Evolutionary conservation across 2,329 filamentous ascomycete genomes (phyloP).

Genomic region (Ceratocystis papillata): DNA sequence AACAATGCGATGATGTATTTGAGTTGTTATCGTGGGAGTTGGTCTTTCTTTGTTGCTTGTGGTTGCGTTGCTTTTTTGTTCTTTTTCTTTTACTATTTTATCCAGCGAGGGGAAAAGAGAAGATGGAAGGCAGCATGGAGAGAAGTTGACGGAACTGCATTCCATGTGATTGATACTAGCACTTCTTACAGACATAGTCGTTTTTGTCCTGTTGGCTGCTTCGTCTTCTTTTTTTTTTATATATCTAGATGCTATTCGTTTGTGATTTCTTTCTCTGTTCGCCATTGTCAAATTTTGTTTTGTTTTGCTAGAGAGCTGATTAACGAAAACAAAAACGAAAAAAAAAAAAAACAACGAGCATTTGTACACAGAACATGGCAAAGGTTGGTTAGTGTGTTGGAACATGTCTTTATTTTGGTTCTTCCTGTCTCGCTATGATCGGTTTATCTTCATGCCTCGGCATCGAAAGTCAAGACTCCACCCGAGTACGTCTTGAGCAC

Average conservation of each 20-base stretch:
- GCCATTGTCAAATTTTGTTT: neutral
- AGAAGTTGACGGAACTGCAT: neutral
- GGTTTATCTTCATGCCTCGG: neutral
- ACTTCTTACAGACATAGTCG: neutral
- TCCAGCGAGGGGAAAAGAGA: neutral
- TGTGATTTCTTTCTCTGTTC: conserved; percentile 8
- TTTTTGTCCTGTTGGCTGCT: conserved; percentile 3
- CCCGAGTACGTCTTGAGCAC: conserved; percentile 46
- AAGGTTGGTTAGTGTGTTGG: neutral
- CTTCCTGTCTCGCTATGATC: neutral
- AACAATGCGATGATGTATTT: neutral
- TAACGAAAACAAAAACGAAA: too few relatives aligned
- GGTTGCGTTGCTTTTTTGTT: too few relatives aligned
- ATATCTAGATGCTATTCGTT: conserved; percentile 13
- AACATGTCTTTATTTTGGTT: neutral
- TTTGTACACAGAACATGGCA: neutral
- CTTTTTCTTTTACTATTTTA: neutral
- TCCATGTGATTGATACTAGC: conserved; percentile 14
- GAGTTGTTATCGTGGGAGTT: conserved; percentile 5
- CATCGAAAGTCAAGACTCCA: conserved; percentile 35
- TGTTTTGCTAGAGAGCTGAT: conserved; percentile 9
- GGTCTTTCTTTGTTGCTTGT: neutral
- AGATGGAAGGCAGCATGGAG: neutral
- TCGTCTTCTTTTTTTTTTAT: neutral
- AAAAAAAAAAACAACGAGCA: neutral